These are phyloP conservation scores for Pterocarpus macrocarpus DNA, from an alignment of 306 rosid species.

Conservation along the genomic window DNA sequence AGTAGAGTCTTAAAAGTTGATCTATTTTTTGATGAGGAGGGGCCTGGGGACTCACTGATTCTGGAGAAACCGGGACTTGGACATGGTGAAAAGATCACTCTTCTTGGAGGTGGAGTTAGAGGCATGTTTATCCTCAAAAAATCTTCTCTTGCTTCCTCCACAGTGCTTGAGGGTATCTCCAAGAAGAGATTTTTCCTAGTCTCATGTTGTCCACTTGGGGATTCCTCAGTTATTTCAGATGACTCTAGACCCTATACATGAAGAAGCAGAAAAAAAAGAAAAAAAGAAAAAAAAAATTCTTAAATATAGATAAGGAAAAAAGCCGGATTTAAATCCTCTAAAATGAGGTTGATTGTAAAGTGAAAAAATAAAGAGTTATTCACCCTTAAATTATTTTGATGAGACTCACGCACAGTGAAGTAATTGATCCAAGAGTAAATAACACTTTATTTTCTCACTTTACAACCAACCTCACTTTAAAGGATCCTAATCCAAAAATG, in stretches of 20 bases:
- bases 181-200: slow-evolving; percentile 55
- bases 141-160: slow-evolving; percentile 59
- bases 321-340: too few species aligned
- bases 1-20: slow-evolving; percentile 58
- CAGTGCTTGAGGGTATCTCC: slow-evolving; percentile 57
- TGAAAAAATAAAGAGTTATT: too few species aligned
- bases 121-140: slow-evolving; percentile 66
- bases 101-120: slow-evolving; percentile 69
- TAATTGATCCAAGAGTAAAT: too few species aligned
- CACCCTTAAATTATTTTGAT: too few species aligned
- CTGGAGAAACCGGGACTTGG: slow-evolving; percentile 58
- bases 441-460: too few species aligned
- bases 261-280: neutral
- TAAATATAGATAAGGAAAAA: slow-evolving; percentile 3
- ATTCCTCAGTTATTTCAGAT: slow-evolving; percentile 73
- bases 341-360: too few species aligned
- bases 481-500: too few species aligned
- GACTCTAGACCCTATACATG: slow-evolving; percentile 55
- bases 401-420: too few species aligned
- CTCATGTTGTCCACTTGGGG: slow-evolving; percentile 46
- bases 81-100: slow-evolving; percentile 69
- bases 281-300: neutral
- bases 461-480: too few species aligned
- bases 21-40: slow-evolving; percentile 59
- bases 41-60: slow-evolving; percentile 56